phyloP scores from a whole-genome alignment of 306 rosid species.

The Prinsepia uniflora region DNA sequence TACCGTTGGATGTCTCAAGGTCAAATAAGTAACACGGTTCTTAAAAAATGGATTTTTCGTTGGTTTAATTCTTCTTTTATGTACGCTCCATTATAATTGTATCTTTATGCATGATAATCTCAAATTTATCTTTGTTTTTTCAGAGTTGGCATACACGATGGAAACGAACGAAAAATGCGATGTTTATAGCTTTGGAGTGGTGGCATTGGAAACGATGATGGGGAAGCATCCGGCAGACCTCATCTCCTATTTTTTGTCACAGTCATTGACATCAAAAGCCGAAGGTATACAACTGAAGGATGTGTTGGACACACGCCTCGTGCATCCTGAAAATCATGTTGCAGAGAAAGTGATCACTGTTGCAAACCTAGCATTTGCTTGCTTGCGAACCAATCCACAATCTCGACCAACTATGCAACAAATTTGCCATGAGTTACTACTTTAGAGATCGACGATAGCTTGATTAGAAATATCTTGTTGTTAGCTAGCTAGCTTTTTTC shows the following conservation, averaged over 20 bases:
- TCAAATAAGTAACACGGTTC: no score
- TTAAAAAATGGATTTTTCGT: no score
- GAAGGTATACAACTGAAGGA: slow-evolving; percentile 10
- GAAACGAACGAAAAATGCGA: slow-evolving; percentile 23
- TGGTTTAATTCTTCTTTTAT: no score
- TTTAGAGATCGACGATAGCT: background rate
- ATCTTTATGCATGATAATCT: background rate
- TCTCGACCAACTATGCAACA: slow-evolving; percentile 28
- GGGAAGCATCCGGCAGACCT: slow-evolving; percentile 30
- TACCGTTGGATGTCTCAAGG: no score
- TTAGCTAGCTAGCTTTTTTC: background rate
- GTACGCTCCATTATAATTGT: no score
- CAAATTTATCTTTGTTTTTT: slow-evolving; percentile 2
- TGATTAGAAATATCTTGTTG: background rate
- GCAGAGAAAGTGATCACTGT: slow-evolving; percentile 15
- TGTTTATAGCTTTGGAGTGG: slow-evolving; percentile 24
- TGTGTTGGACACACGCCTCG: slow-evolving; percentile 20
- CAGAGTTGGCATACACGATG: slow-evolving; percentile 24
- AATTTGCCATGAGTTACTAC: slow-evolving; percentile 2
- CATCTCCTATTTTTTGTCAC: slow-evolving; percentile 13
- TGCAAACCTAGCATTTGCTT: slow-evolving; percentile 23
- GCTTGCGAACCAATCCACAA: slow-evolving; percentile 22
- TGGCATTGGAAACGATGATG: slow-evolving; percentile 20
- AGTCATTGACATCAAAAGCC: slow-evolving; percentile 1
- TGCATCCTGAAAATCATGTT: slow-evolving; percentile 4